Base-by-base conservation (phyloP, 768 basidiomycete genomes). In the Amanita phalloides region DNA sequence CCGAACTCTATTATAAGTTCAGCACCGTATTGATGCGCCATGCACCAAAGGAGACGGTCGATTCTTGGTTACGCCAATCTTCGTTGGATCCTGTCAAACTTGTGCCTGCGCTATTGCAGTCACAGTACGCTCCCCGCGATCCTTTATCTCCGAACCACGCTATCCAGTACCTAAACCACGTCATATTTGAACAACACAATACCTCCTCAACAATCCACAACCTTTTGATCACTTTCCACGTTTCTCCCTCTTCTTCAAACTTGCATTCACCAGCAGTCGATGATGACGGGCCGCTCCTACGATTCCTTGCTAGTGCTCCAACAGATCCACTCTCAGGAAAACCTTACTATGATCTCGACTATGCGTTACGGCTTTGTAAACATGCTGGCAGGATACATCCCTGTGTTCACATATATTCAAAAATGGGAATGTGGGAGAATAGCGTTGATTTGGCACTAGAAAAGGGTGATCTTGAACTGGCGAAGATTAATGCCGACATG, bases 351-450 rank as follows among this genome's bases (percentile, higher is more conserved):
- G 93, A 98, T 60, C 79, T 99, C 45, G 96, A 99, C 67, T 99
- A 98, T 64, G 96, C 96, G 1, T 64, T 99, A 51, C 81, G 96
- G 14, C 66, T 97, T 41, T 98, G 94, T 73, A 94, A 90, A 63
- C 79, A 81, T 59, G 74, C 85, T 35, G 79, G 82, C 7, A 72
- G 89, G 38, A 87, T 81, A 11, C 90, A 90, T 59, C 82, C 94
- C 6, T 98, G 94, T 64, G 92, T 98, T 35, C 87, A 90, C 59
- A 93, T 99, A 45, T 99, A 98, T 67, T 87, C 91, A 6, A 90
- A 95, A 69, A 93, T 99, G 92, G 94, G 91, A 3, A 71, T 97
- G 39, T 97, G 86, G 75, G 96, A 98, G 70, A 91, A 90, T 58
- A 90, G 89, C 54, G 95, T 99, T 36, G 94, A 98, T 64, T 73